These are phyloP conservation scores for Leccinum rimulosum DNA, from an alignment of 768 basidiomycete genomes.

Conservation along the genomic window DNA sequence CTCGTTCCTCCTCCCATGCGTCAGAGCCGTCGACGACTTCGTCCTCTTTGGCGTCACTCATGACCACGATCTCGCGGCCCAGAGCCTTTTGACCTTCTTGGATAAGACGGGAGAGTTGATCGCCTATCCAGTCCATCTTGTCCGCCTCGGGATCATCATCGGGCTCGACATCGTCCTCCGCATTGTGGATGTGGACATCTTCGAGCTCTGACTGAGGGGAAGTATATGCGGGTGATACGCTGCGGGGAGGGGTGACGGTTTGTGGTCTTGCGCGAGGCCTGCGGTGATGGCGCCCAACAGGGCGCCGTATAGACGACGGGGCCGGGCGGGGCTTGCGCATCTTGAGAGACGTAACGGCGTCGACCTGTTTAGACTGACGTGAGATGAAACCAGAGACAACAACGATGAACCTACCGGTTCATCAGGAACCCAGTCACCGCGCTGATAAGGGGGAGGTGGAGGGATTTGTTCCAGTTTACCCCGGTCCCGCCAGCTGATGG, in stretches of 20 bases:
- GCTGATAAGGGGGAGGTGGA: constrained; percentile 68
- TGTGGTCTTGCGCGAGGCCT: constrained; percentile 29
- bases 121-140: constrained; percentile 84
- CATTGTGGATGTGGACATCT: constrained; percentile 31
- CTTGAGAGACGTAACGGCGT: constrained; percentile 39
- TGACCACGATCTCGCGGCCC: constrained; percentile 72
- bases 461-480: constrained; percentile 50
- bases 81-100: constrained; percentile 78
- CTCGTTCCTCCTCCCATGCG: constrained; percentile 70
- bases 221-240: constrained; percentile 27
- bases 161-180: constrained; percentile 34
- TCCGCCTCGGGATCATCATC: constrained; percentile 39
- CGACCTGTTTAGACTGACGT: constrained; percentile 29
- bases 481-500: constrained; percentile 70
- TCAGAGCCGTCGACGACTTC: constrained; percentile 75
- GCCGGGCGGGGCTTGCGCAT: constrained; percentile 37
- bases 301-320: constrained; percentile 32
- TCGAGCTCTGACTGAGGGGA: constrained; percentile 42
- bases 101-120: constrained; percentile 65
- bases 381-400: constrained; percentile 10
- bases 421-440: constrained; percentile 53
- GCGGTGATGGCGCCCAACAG: constrained; percentile 36
- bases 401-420: constrained; percentile 30
- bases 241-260: constrained; percentile 27
- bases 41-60: constrained; percentile 71